phyloP scores from a whole-genome alignment of 176 grass and related monocot species.

The Aegilops longissima region DNA sequence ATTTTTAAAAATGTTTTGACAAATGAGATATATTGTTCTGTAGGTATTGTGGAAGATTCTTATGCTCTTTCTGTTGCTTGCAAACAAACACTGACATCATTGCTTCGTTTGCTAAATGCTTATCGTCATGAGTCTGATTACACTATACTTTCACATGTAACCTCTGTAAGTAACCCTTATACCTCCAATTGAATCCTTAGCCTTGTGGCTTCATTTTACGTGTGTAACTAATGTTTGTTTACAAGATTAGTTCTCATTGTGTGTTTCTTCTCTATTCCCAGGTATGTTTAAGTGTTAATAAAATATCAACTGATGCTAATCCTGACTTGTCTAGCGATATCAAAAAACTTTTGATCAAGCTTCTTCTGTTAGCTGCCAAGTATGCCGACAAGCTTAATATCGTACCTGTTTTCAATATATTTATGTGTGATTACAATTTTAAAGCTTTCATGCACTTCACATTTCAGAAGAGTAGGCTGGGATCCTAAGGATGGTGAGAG shows the following conservation, averaged over 20 bases:
- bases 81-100: constrained; percentile 76
- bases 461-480: constrained; percentile 87
- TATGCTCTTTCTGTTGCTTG: constrained; percentile 73
- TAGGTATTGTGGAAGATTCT: constrained; percentile 84
- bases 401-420: constrained; percentile 26
- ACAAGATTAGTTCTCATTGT: neutral
- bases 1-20: constrained; percentile 4
- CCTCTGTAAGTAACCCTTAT: constrained; percentile 61
- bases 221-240: neutral
- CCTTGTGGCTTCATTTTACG: constrained; percentile 5
- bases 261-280: constrained; percentile 30
- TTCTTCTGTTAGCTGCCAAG: constrained; percentile 70
- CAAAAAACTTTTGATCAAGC: constrained; percentile 73
- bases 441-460: constrained; percentile 16
- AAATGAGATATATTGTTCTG: constrained; percentile 15
- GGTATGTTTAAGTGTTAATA: constrained; percentile 65
- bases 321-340: constrained; percentile 66
- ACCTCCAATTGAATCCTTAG: constrained; percentile 1
- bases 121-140: constrained; percentile 75
- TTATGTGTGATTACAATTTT: constrained; percentile 5
- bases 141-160: constrained; percentile 80
- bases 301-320: constrained; percentile 60
- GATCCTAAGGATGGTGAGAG: constrained; percentile 70
- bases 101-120: constrained; percentile 74
- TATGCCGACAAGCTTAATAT: constrained; percentile 40